Conservation (phyloP, 495 filamentous ascomycete species). For the Penicillium lagena region DNA sequence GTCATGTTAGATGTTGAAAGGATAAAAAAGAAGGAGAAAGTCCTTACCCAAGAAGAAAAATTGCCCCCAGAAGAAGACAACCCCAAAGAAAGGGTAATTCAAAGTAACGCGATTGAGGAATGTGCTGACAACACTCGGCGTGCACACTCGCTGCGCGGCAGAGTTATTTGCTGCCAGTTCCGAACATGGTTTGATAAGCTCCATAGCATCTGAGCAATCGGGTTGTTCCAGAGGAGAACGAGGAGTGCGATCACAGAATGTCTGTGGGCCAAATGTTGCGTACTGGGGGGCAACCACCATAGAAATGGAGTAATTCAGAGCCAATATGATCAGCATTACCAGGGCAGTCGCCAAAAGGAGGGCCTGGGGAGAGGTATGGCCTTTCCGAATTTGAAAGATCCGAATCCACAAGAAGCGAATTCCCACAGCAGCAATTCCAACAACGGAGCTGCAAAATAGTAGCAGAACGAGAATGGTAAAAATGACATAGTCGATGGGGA, state of each 20-base stretch:
- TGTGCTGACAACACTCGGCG: constrained; percentile 79
- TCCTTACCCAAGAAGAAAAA: constrained; percentile 73
- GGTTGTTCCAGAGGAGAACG: constrained; percentile 52
- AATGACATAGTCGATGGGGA: constrained; percentile 87
- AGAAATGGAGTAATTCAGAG: constrained; percentile 82
- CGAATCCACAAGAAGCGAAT: constrained; percentile 94
- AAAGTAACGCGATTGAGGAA: constrained; percentile 92
- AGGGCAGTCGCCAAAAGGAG: constrained; percentile 87
- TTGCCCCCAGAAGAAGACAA: constrained; percentile 89
- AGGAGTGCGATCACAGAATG: constrained; percentile 70
- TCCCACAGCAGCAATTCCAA: constrained; percentile 78
- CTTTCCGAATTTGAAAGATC: constrained; percentile 82
- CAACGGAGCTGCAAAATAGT: constrained; percentile 78
- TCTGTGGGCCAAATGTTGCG: constrained; percentile 88
- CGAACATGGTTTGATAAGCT: constrained; percentile 73
- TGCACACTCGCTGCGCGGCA: constrained; percentile 72
- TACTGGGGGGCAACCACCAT: constrained; percentile 95
- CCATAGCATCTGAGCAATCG: constrained; percentile 69
- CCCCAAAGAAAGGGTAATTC: constrained; percentile 95
- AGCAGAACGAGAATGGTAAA: constrained; percentile 77
- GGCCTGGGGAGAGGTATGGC: constrained; percentile 86
- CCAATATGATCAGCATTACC: constrained; percentile 79
- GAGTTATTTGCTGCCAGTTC: constrained; percentile 52
- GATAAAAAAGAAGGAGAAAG: background rate
- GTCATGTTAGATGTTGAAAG: background rate